Conservation (phyloP, 2,329 filamentous ascomycete genomes). For the Colletotrichum graminicola region DNA sequence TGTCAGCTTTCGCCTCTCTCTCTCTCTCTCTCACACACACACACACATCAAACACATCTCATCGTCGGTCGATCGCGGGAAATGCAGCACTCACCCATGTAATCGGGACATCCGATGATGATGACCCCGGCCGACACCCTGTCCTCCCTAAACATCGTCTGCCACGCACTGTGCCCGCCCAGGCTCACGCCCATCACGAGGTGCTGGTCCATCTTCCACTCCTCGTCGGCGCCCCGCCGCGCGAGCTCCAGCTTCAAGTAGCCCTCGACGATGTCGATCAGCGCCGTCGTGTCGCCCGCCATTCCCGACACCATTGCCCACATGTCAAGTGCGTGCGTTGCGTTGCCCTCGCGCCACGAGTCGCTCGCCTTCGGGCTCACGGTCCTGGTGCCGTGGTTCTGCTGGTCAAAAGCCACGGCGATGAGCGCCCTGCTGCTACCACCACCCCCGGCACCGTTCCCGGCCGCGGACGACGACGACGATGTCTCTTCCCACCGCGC, state of each 20-base stretch:
- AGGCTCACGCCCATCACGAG: slow-evolving; percentile 85
- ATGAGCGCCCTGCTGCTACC: slow-evolving; percentile 70
- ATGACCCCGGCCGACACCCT: slow-evolving; percentile 83
- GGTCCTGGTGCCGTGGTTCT: slow-evolving; percentile 86
- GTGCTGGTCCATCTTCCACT: slow-evolving; percentile 68
- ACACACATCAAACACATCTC: background rate
- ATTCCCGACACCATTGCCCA: slow-evolving; percentile 81
- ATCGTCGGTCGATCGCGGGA: slow-evolving; percentile 4
- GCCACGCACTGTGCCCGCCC: slow-evolving; percentile 91
- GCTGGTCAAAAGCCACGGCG: slow-evolving; percentile 88
- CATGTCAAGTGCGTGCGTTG: slow-evolving; percentile 91
- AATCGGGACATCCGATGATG: slow-evolving; percentile 92
- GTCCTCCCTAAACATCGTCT: slow-evolving; percentile 81
- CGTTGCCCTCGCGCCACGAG: slow-evolving; percentile 84
- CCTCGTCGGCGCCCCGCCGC: slow-evolving; percentile 36
- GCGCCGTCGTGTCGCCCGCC: slow-evolving; percentile 77
- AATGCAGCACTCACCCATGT: slow-evolving; percentile 66
- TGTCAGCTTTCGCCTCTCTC: slow-evolving; percentile 1
- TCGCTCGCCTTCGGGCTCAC: slow-evolving; percentile 78
- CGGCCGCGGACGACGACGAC: background rate
- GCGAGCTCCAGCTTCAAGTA: slow-evolving; percentile 73
- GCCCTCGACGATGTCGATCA: slow-evolving; percentile 83
- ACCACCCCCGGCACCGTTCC: background rate
- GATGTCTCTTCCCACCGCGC: slow-evolving; percentile 66
- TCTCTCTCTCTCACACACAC: too few relatives aligned